Percentiles rank a stretch among this genome's conserved stretches.
Evolutionary conservation across 768 basidiomycete species (phyloP).

Genomic region (Sarcomyxa edulis): DNA sequence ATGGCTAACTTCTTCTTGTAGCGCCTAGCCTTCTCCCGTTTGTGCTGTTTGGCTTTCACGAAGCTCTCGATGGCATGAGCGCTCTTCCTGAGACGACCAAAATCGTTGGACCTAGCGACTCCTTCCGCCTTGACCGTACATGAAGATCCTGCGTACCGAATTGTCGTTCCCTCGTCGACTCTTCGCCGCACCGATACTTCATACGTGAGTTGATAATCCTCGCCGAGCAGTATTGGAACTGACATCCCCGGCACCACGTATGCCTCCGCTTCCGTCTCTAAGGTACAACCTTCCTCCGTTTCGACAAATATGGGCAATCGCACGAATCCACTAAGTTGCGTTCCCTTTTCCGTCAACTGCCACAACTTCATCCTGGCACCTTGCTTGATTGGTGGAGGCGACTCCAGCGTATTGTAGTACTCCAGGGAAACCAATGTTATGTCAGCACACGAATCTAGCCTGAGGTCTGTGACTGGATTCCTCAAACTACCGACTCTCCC

Average conservation of each 20-base stretch:
- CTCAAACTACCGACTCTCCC: no score
- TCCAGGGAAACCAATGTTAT: constrained; percentile 11
- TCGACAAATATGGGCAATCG: constrained; percentile 7
- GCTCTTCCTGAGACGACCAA: no score
- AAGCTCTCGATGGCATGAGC: no score
- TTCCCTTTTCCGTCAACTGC: constrained; percentile 5
- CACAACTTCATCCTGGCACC: background rate
- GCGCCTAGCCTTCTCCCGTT: no score
- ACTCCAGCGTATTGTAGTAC: background rate
- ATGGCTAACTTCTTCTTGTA: no score
- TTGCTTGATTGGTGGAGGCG: background rate
- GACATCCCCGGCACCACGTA: constrained; percentile 21
- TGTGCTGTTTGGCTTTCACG: no score
- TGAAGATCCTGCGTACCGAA: no score
- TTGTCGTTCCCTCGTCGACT: no score
- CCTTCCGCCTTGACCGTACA: no score
- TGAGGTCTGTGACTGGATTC: no score
- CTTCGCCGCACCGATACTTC: constrained; percentile 12
- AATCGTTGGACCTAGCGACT: no score
- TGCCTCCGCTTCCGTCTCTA: constrained; percentile 14
- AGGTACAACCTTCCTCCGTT: background rate
- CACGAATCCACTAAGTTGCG: constrained; percentile 13
- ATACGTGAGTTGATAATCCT: constrained; percentile 20
- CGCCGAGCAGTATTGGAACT: constrained; percentile 21
- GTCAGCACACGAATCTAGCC: constrained; percentile 11